Percentiles rank a stretch among this genome's conserved stretches.
Evolutionary conservation across 2,329 filamentous ascomycete genomes (phyloP).

Genomic region (Cryphonectria naterciae): DNA sequence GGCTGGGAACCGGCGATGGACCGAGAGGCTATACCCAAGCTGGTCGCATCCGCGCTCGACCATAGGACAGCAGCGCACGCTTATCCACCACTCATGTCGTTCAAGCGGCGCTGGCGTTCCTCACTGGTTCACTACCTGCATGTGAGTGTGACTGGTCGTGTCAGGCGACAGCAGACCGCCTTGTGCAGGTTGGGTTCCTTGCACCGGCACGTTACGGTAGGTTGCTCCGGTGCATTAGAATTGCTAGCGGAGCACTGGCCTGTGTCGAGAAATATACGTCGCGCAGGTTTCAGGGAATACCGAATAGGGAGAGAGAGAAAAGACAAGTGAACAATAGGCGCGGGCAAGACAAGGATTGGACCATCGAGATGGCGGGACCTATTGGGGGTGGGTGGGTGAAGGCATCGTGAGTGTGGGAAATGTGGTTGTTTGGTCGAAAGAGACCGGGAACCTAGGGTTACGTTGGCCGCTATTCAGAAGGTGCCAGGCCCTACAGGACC

Average conservation of each 20-base stretch:
- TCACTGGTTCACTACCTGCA: slow-evolving; percentile 4
- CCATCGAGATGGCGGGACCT: neutral
- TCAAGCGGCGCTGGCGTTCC: neutral
- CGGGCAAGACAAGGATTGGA: neutral
- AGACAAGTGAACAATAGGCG: neutral
- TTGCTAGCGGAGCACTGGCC: neutral
- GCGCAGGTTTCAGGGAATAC: neutral
- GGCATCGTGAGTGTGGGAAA: neutral
- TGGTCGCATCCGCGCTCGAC: slow-evolving; percentile 4
- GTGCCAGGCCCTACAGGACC: slow-evolving; percentile 1
- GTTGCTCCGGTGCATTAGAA: neutral
- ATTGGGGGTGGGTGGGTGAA: neutral
- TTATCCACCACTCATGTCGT: slow-evolving; percentile 7
- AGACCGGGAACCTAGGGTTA: slow-evolving; percentile 18
- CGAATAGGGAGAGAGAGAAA: neutral
- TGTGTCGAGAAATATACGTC: neutral
- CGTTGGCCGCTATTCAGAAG: slow-evolving; percentile 25
- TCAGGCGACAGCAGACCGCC: slow-evolving; percentile 4
- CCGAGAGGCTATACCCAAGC: slow-evolving; percentile 4
- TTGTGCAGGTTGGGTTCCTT: slow-evolving; percentile 4
- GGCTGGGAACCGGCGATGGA: slow-evolving; percentile 1
- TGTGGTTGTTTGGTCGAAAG: slow-evolving; percentile 12
- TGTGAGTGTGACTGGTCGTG: slow-evolving; percentile 3
- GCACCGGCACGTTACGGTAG: neutral
- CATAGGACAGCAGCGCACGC: slow-evolving; percentile 4